These are phyloP conservation scores for Paramecium primaurelia DNA, from an alignment of 73 alveolate species.

Conservation along the genomic window DNA sequence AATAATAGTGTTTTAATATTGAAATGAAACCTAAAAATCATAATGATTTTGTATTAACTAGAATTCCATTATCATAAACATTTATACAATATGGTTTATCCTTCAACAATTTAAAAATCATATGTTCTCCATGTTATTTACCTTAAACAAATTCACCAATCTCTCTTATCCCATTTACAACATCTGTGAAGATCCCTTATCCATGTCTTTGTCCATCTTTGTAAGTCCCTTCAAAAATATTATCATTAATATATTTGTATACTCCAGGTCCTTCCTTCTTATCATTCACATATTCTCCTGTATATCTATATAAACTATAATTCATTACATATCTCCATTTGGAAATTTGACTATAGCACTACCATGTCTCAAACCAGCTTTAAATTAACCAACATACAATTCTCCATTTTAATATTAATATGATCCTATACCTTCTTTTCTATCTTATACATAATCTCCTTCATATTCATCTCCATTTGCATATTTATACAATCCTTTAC, in stretches of 20 bases:
- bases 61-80: background rate
- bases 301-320: background rate
- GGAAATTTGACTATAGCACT: constrained; percentile 62
- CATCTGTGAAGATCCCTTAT: background rate
- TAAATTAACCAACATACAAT: constrained; percentile 55
- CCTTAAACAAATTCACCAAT: background rate
- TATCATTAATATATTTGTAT: background rate
- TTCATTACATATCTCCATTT: constrained; percentile 52
- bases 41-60: background rate
- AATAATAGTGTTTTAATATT: constrained; percentile 20
- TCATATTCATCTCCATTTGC: constrained; percentile 61
- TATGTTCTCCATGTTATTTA: background rate
- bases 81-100: background rate
- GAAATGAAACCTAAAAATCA: constrained; percentile 21
- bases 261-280: background rate
- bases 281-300: background rate
- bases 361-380: constrained; percentile 55
- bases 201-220: background rate
- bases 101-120: background rate
- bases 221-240: background rate
- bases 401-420: constrained; percentile 49
- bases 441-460: constrained; percentile 33
- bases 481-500: constrained; percentile 58
- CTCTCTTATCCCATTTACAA: background rate
- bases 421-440: constrained; percentile 50